These are phyloP conservation scores for Astragalus glycyphyllos DNA, from an alignment of 306 rosid species.

Conservation along the genomic window DNA sequence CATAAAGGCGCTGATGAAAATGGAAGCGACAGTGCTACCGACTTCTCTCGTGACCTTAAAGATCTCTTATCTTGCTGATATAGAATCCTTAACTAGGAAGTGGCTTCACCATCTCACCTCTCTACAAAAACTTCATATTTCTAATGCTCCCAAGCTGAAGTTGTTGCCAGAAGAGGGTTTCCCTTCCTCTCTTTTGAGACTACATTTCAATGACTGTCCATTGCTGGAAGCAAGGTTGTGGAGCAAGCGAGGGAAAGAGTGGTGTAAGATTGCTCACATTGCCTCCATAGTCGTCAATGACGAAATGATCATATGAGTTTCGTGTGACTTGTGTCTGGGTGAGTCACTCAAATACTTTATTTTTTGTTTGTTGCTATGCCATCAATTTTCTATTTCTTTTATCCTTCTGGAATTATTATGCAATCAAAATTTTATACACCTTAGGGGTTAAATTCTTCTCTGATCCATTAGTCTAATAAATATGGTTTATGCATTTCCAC, in stretches of 20 bases:
- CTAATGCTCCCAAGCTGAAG: neutral
- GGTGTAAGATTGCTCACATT: conserved; percentile 17
- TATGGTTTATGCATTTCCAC: too few species aligned
- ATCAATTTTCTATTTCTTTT: too few species aligned
- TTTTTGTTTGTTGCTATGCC: too few species aligned
- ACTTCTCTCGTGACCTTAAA: neutral
- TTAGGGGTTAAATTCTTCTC: too few species aligned
- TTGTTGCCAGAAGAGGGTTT: conserved; percentile 1
- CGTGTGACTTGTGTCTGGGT: neutral
- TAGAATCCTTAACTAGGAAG: neutral
- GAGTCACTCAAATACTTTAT: neutral
- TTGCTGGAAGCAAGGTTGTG: neutral
- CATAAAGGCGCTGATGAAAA: neutral
- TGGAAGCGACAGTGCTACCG: neutral
- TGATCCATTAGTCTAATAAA: too few species aligned
- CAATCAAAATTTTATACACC: too few species aligned
- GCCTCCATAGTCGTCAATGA: neutral
- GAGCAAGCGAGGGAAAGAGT: conserved; percentile 20
- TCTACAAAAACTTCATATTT: conserved; percentile 19
- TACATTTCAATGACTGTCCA: neutral
- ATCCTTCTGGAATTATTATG: too few species aligned
- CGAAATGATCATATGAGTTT: neutral
- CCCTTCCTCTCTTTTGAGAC: neutral
- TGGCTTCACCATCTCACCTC: conserved; percentile 17
- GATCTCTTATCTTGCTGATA: neutral